These are phyloP conservation scores for Spathaspora sp. DNA, from an alignment of 805 yeast genomes.

Conservation along the genomic window DNA sequence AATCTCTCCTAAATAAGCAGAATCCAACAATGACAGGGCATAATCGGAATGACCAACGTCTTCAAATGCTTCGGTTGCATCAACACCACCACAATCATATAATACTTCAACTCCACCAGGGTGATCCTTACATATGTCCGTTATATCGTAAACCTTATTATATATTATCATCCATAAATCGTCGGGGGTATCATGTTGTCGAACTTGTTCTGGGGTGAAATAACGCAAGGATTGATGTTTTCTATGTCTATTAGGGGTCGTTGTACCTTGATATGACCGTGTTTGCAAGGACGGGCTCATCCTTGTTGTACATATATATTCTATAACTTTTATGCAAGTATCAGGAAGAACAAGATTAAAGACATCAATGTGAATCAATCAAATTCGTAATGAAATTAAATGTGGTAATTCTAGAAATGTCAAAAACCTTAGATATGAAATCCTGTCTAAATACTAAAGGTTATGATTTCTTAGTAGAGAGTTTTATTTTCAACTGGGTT, in stretches of 20 bases:
- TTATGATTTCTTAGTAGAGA: background rate
- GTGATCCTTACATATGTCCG: constrained; percentile 69
- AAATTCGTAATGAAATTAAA: no score
- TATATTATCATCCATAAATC: constrained; percentile 84
- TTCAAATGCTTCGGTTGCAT: constrained; percentile 68
- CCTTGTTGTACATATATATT: background rate
- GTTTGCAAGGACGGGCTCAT: background rate
- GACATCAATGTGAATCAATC: no score
- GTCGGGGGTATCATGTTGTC: constrained; percentile 67
- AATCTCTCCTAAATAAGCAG: constrained; percentile 27
- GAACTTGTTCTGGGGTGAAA: constrained; percentile 46
- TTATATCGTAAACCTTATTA: constrained; percentile 74
- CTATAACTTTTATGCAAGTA: background rate
- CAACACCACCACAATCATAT: constrained; percentile 73
- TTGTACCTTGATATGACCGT: background rate
- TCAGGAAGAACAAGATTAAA: background rate
- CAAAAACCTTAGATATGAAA: no score
- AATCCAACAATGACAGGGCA: constrained; percentile 28
- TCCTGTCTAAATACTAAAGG: background rate
- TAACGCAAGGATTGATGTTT: background rate
- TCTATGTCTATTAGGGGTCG: background rate
- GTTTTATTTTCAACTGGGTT: background rate
- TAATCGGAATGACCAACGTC: constrained; percentile 36
- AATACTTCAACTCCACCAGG: constrained; percentile 78
- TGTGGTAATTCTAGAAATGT: no score